A percentile compares a stretch with the other conserved stretches of the same genome.
Conservation (phyloP, 345 rosid species). For the Rhodamnia argentea region DNA sequence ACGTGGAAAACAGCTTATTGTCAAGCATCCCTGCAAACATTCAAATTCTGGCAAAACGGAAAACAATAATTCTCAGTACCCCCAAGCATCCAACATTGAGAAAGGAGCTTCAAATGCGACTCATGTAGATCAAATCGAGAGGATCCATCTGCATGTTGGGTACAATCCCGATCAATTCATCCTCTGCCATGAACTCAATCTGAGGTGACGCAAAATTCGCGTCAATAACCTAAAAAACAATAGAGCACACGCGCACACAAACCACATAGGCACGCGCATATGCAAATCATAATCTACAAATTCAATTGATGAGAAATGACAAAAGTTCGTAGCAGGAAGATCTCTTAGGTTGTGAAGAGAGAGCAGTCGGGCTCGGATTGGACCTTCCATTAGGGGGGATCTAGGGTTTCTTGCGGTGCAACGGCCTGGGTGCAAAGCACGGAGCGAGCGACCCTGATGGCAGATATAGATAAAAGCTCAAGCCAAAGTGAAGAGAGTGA, state of each 20-base stretch:
- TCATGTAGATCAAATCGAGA: constrained; percentile 58
- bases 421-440: too few species aligned
- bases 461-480: too few species aligned
- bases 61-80: background rate
- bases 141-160: constrained; percentile 71
- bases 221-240: background rate
- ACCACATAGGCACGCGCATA: too few species aligned
- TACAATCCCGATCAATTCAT: constrained; percentile 63
- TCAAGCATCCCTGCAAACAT: background rate
- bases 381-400: too few species aligned
- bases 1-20: background rate
- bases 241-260: background rate
- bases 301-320: too few species aligned
- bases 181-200: constrained; percentile 84
- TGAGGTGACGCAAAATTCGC: constrained; percentile 3
- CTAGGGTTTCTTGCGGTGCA: too few species aligned
- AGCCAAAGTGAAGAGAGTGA: too few species aligned
- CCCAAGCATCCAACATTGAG: background rate
- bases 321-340: too few species aligned
- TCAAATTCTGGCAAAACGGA: background rate
- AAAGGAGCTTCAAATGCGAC: background rate
- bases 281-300: too few species aligned
- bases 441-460: too few species aligned
- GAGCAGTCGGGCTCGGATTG: too few species aligned
- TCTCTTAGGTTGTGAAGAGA: too few species aligned